These are phyloP conservation scores for Styphnolobium japonicum DNA, from an alignment of 306 rosid genomes.

Conservation along the genomic window DNA sequence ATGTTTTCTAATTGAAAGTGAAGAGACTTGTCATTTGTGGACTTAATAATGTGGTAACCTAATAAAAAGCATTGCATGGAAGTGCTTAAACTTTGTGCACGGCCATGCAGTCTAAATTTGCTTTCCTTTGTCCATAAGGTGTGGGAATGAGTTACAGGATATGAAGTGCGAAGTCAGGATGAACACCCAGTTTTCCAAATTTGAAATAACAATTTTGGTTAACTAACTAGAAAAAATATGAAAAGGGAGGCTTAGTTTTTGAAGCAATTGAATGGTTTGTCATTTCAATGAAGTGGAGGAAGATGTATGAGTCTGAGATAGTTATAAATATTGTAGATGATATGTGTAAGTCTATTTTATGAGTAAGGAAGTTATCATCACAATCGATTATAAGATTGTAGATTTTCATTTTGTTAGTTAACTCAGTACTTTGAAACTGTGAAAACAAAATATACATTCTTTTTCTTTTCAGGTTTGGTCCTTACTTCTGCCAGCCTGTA, in stretches of 20 bases:
- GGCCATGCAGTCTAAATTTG: no score
- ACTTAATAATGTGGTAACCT: no score
- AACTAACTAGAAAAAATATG: no score
- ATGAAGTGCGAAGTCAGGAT: no score
- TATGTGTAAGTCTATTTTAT: background rate
- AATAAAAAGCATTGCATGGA: no score
- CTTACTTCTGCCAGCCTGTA: constrained; percentile 92
- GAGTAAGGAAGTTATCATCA: background rate
- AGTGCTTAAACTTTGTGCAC: no score
- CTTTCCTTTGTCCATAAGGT: no score
- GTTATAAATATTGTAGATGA: background rate
- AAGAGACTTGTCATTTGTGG: no score
- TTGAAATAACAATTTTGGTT: no score
- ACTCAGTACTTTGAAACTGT: background rate
- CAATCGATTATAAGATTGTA: background rate
- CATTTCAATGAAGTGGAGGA: background rate
- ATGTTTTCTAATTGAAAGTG: background rate
- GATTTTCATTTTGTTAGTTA: background rate
- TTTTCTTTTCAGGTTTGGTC: constrained; percentile 71
- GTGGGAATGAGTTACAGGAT: no score
- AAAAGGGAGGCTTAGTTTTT: no score
- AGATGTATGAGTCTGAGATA: background rate
- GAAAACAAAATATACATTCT: constrained; percentile 3
- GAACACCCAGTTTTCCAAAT: no score
- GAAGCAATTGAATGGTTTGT: background rate